phyloP scores from a whole-genome alignment of 768 basidiomycete genomes.

The Hysterangium stoloniferum region DNA sequence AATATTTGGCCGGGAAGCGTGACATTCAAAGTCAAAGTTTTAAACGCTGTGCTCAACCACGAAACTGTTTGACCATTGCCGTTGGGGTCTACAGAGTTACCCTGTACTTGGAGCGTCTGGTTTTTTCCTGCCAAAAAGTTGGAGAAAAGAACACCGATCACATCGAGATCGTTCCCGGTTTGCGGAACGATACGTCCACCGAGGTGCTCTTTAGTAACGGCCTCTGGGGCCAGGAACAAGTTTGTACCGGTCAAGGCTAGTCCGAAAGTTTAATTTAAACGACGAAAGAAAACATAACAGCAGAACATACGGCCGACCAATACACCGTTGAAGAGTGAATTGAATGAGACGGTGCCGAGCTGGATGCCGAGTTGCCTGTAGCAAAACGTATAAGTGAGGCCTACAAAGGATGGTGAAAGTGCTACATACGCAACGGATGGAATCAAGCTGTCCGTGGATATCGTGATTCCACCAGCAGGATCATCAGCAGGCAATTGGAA shows the following conservation, averaged over 20 bases:
- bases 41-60: conserved; percentile 67
- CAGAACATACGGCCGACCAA: conserved; percentile 51
- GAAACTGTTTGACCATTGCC: conserved; percentile 43
- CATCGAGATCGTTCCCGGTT: conserved; percentile 42
- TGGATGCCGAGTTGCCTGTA: conserved; percentile 57
- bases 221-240: conserved; percentile 43
- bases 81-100: conserved; percentile 51
- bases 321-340: conserved; percentile 48
- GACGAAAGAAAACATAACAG: not conserved
- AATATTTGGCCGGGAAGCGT: conserved; percentile 54
- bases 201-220: conserved; percentile 43
- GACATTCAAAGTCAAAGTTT: conserved; percentile 54
- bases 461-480: conserved; percentile 59
- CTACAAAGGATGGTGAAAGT: not conserved
- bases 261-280: conserved; percentile 4
- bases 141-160: conserved; percentile 58
- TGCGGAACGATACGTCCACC: conserved; percentile 60
- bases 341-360: conserved; percentile 57
- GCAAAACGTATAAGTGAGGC: not conserved
- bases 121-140: conserved; percentile 57
- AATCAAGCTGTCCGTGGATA: conserved; percentile 59
- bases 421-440: conserved; percentile 55
- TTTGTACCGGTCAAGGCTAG: conserved; percentile 45
- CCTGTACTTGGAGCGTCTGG: conserved; percentile 49
- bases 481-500: conserved; percentile 65